phyloP scores from a whole-genome alignment of 306 rosid genomes.

The Acacia acuminata region DNA sequence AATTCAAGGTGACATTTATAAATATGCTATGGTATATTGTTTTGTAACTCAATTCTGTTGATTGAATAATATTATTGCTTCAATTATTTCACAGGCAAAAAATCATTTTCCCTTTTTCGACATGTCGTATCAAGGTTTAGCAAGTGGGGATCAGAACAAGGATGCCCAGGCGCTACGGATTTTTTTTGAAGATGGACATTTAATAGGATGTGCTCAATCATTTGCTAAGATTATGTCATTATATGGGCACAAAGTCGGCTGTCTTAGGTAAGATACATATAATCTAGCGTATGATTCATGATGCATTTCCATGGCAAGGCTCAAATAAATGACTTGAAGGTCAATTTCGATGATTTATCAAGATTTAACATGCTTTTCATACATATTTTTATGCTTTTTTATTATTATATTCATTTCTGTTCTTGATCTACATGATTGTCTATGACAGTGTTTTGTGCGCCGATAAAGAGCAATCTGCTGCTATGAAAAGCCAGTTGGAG shows the following conservation, averaged over 20 bases:
- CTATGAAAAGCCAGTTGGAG: conserved; percentile 82
- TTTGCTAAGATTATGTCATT: conserved; percentile 87
- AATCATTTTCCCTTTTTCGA: conserved; percentile 85
- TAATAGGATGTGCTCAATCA: conserved; percentile 74
- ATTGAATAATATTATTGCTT: conserved; percentile 1
- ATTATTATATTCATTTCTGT: neutral
- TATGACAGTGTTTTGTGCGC: conserved; percentile 49
- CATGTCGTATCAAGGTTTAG: conserved; percentile 94
- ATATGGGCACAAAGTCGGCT: conserved; percentile 84
- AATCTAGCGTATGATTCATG: neutral
- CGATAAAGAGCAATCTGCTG: conserved; percentile 64
- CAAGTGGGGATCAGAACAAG: conserved; percentile 82
- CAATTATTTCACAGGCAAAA: conserved; percentile 58
- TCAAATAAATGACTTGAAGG: conserved; percentile 14
- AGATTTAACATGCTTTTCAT: neutral
- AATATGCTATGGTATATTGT: neutral
- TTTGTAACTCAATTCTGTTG: neutral
- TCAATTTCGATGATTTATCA: neutral
- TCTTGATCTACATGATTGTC: conserved; percentile 8
- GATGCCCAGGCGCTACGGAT: conserved; percentile 75
- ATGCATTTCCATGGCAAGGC: neutral
- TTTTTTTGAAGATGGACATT: conserved; percentile 80
- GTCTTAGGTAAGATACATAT: conserved; percentile 63
- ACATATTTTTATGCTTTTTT: neutral
- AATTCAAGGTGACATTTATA: conserved; percentile 53